phyloP scores from a whole-genome alignment of 1,139 yeast genomes.

The Geotrichum reessii region DNA sequence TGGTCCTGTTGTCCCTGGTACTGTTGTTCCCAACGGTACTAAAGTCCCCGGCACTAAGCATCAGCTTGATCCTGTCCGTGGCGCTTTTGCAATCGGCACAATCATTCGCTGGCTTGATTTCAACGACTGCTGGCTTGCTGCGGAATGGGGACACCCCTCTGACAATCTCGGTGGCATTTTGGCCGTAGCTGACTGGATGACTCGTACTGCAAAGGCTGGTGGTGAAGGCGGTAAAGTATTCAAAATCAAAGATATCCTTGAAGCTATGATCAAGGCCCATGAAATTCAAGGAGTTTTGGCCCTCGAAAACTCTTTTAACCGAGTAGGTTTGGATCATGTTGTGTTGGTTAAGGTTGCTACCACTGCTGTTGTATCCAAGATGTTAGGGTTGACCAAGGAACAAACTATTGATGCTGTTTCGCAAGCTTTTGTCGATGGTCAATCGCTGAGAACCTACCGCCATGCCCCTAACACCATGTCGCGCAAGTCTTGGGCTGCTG shows the following conservation, averaged over 20 bases:
- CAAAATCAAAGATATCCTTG: constrained; percentile 47
- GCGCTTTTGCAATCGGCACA: constrained; percentile 54
- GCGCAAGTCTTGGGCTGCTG: constrained; percentile 63
- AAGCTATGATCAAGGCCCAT: constrained; percentile 55
- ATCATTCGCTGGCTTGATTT: constrained; percentile 55
- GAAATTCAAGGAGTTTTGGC: constrained; percentile 57
- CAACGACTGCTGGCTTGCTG: constrained; percentile 60
- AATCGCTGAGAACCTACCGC: constrained; percentile 52
- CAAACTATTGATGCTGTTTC: constrained; percentile 53
- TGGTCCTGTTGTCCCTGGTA: constrained; percentile 53
- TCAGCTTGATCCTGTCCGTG: constrained; percentile 51
- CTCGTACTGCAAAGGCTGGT: constrained; percentile 44
- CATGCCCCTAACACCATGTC: constrained; percentile 61
- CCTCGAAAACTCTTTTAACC: constrained; percentile 52
- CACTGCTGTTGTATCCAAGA: constrained; percentile 52
- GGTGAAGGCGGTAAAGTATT: constrained; percentile 40
- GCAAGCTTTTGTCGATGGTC: constrained; percentile 58
- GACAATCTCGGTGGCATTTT: constrained; percentile 55
- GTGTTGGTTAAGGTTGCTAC: constrained; percentile 56
- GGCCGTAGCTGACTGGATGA: constrained; percentile 53
- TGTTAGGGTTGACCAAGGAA: constrained; percentile 45
- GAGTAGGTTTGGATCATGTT: constrained; percentile 57
- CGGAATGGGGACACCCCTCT: constrained; percentile 63
- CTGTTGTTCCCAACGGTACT: constrained; percentile 50
- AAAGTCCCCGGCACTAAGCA: constrained; percentile 49